These are phyloP conservation scores for Thelonectria discophora DNA, from an alignment of 2,329 filamentous ascomycete genomes.

Conservation along the genomic window DNA sequence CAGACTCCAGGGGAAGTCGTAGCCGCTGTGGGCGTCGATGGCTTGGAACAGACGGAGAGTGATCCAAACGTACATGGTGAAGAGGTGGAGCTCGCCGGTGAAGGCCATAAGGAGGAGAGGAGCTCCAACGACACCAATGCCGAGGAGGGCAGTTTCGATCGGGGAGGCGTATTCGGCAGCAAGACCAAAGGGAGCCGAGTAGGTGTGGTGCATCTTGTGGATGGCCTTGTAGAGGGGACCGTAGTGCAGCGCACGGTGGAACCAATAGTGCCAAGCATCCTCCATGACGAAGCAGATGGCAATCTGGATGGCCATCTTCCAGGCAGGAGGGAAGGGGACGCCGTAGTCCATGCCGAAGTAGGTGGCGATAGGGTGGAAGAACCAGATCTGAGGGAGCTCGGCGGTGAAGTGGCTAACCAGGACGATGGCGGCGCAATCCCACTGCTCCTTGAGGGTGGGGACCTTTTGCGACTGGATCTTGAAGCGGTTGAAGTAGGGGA, in stretches of 20 bases:
- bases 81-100: constrained; percentile 87
- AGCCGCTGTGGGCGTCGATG: constrained; percentile 96
- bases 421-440: constrained; percentile 91
- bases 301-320: constrained; percentile 91
- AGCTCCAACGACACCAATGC: constrained; percentile 82
- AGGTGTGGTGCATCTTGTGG: constrained; percentile 99
- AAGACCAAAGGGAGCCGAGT: constrained; percentile 95
- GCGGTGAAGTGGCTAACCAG: constrained; percentile 97
- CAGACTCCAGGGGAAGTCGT: constrained; percentile 97
- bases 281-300: constrained; percentile 94
- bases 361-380: constrained; percentile 96
- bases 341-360: constrained; percentile 88
- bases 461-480: constrained; percentile 94
- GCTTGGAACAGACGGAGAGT: constrained; percentile 92
- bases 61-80: constrained; percentile 99
- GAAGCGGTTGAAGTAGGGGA: constrained; percentile 89
- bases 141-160: constrained; percentile 95
- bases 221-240: constrained; percentile 94
- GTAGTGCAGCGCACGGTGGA: constrained; percentile 91
- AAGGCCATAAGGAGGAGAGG: constrained; percentile 86
- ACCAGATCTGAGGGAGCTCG: constrained; percentile 97
- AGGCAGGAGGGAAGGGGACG: constrained; percentile 86
- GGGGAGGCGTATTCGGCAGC: constrained; percentile 98
- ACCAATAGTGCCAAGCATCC: constrained; percentile 99
- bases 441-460: constrained; percentile 92